phyloP scores from a whole-genome alignment of 768 basidiomycete genomes.

The Russula earlei region DNA sequence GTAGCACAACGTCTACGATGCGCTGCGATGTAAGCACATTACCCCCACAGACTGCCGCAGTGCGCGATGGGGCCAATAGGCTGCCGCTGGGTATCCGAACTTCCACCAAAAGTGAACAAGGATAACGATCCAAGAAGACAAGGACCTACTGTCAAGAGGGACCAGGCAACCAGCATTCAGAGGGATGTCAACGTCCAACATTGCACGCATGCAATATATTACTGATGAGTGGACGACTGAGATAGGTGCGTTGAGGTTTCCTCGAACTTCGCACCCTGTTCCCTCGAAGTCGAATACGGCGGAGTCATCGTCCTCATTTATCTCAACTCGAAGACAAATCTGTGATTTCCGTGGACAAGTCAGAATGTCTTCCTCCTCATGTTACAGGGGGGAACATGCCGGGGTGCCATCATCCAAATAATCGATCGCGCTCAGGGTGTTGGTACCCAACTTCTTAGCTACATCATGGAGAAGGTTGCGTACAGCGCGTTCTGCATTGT shows the following conservation, averaged over 20 bases:
- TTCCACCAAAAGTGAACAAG: constrained; percentile 24
- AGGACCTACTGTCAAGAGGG: constrained; percentile 58
- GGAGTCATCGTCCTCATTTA: constrained; percentile 61
- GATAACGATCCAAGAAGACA: background rate
- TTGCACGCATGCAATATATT: constrained; percentile 82
- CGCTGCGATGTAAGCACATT: constrained; percentile 88
- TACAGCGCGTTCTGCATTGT: constrained; percentile 83
- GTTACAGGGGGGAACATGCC: constrained; percentile 31
- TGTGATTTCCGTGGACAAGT: constrained; percentile 23
- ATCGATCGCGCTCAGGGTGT: constrained; percentile 61
- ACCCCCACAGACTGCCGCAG: constrained; percentile 87
- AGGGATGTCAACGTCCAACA: constrained; percentile 82
- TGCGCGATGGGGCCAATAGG: constrained; percentile 70
- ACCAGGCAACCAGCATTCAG: constrained; percentile 91
- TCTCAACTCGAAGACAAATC: constrained; percentile 71
- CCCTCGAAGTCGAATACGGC: constrained; percentile 82
- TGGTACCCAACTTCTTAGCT: constrained; percentile 56
- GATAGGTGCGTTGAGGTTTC: constrained; percentile 78
- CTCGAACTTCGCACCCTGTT: constrained; percentile 75
- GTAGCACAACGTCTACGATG: constrained; percentile 90
- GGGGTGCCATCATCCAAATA: constrained; percentile 86
- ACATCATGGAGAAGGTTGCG: constrained; percentile 72
- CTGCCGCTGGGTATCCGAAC: constrained; percentile 77
- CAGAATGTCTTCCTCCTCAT: background rate
- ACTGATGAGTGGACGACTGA: constrained; percentile 82